phyloP scores from a whole-genome alignment of 345 rosid species.

The Passiflora organensis region DNA sequence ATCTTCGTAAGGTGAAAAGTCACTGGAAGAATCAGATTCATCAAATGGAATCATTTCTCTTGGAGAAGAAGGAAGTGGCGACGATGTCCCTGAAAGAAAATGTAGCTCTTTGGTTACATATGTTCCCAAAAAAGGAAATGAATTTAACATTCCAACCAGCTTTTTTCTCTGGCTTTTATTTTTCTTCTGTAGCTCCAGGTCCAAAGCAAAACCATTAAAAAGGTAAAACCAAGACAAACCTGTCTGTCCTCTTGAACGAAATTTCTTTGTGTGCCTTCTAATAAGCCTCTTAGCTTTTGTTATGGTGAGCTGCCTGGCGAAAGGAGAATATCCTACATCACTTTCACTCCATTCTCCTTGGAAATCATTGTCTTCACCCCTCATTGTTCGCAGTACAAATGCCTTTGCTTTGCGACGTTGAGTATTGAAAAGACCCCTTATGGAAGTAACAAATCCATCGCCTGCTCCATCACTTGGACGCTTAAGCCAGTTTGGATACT shows the following conservation, averaged over 20 bases:
- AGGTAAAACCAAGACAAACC: too few relatives aligned
- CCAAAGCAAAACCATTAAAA: slow-evolving; percentile 1
- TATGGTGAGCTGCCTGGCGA: slow-evolving; percentile 87
- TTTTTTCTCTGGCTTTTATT: too few relatives aligned
- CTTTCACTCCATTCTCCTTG: slow-evolving; percentile 95
- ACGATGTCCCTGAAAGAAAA: slow-evolving; percentile 57
- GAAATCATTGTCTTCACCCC: slow-evolving; percentile 86
- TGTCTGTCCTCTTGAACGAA: slow-evolving; percentile 72
- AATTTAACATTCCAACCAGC: too few relatives aligned
- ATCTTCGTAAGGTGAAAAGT: slow-evolving; percentile 80
- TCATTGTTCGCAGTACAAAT: slow-evolving; percentile 88
- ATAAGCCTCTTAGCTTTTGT: slow-evolving; percentile 82
- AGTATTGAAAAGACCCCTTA: slow-evolving; percentile 84
- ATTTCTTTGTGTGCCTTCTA: slow-evolving; percentile 81
- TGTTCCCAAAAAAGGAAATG: too few relatives aligned
- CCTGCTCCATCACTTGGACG: slow-evolving; percentile 94
- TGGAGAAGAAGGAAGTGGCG: slow-evolving; percentile 81
- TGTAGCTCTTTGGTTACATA: background rate
- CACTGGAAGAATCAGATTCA: slow-evolving; percentile 73
- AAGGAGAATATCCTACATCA: slow-evolving; percentile 77
- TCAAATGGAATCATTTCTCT: slow-evolving; percentile 47
- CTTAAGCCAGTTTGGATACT: slow-evolving; percentile 66
- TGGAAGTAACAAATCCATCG: slow-evolving; percentile 91
- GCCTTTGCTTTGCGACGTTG: slow-evolving; percentile 92
- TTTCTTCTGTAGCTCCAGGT: background rate